A percentile compares a stretch with the other conserved stretches of the same genome.
These are phyloP conservation scores for Vigna hirtella DNA, from an alignment of 306 rosid genomes.

Conservation along the genomic window DNA sequence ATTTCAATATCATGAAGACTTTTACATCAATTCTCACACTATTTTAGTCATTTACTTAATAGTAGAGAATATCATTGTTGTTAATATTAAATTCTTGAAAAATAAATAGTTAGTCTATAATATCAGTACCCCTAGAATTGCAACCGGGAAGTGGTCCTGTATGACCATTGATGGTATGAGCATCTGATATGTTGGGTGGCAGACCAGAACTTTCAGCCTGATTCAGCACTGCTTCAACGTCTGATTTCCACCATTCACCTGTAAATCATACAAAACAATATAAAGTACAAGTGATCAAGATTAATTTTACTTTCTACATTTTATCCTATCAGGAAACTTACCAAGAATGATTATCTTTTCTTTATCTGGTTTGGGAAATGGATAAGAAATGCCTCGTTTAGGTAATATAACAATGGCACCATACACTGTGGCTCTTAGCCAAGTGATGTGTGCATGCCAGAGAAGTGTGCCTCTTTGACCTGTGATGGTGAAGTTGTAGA, in stretches of 20 bases:
- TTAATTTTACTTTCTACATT: not conserved
- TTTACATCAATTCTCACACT: too few species aligned
- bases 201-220: slow-evolving; percentile 56
- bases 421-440: slow-evolving; percentile 77
- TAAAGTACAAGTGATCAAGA: not conserved
- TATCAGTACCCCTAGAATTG: slow-evolving; percentile 61
- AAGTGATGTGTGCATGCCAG: slow-evolving; percentile 86
- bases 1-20: too few species aligned
- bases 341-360: slow-evolving; percentile 69
- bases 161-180: slow-evolving; percentile 73
- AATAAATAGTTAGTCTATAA: not conserved
- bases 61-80: not conserved
- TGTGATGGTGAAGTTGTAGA: slow-evolving; percentile 69
- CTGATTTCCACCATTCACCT: slow-evolving; percentile 90
- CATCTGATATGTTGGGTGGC: slow-evolving; percentile 76
- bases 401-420: slow-evolving; percentile 80
- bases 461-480: slow-evolving; percentile 85
- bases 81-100: not conserved
- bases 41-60: not conserved
- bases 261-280: slow-evolving; percentile 23
- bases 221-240: slow-evolving; percentile 71
- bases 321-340: not conserved
- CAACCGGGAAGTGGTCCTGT: slow-evolving; percentile 69
- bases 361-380: slow-evolving; percentile 67
- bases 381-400: slow-evolving; percentile 67